Evolutionary conservation across 768 basidiomycete genomes (phyloP), one percentile per base, ranked within the genome.

Genomic region (Suillus fuscotomentosus): DNA sequence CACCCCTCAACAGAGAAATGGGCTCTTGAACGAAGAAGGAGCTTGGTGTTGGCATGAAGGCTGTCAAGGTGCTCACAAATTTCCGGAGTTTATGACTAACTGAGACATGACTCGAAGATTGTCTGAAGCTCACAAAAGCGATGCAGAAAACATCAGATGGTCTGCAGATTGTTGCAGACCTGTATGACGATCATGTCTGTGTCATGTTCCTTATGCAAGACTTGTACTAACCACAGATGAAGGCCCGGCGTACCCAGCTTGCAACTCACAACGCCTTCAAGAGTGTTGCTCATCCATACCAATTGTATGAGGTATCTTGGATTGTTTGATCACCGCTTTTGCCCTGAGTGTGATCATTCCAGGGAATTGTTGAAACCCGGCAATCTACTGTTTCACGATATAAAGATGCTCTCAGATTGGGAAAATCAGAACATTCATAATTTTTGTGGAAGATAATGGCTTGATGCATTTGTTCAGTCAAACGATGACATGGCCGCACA

Each of bases 11-110:
- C 81, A 81, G 62, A 72, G 73, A n/a, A 85, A 82, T 63, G 89
- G 90, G 0, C 70, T 89, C 59, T 69, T 87, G 61, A 94, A 94
- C 67, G 79, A 81, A 10, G 84, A 91, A 31, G 89, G 91, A 1
- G 92, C 91, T 3, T 92, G 94, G 91, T 94, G 92, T 73, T 96
- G 93, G 92, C 82, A 87, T 31, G 91, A 95, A 61, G 82, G 81
- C 3, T 94, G 93, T 72, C 75, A 83, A 72, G 87, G 91, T 91
- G 69, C 48, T 42, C 17, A 31, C 22, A 43, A 41, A n/a, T n/a
- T 8, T 54, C 31, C 20, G 14, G 56, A 22, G 20, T 60, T 27
- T 14, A 42, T 34, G 53, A 50, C 39, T 43, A 41, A 50, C 39
- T 55, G 36, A 39, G 51, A 60, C 50, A 24, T 47, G 20, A 24